Evolutionary conservation across 257 asterid species (phyloP).

Genomic region (Henckelia pumila): DNA sequence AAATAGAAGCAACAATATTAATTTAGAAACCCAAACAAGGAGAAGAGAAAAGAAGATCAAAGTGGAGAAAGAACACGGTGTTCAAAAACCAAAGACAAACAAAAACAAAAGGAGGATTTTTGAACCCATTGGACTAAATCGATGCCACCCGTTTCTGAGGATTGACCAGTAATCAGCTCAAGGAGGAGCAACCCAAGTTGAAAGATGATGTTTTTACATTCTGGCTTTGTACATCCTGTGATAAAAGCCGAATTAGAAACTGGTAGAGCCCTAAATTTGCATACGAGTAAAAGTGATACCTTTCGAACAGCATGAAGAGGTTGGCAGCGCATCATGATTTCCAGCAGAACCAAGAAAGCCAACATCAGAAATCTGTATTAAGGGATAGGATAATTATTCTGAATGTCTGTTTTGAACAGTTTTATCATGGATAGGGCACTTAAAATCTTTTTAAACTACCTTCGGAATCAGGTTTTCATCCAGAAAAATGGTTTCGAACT

Average conservation of each 20-base stretch:
- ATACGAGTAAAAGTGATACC: slow-evolving; percentile 33
- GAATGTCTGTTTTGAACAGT: background rate
- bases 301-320: slow-evolving; percentile 41
- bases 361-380: slow-evolving; percentile 64
- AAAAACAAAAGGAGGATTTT: too few species aligned
- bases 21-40: too few species aligned
- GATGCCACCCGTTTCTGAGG: slow-evolving; percentile 62
- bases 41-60: too few species aligned
- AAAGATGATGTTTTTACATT: slow-evolving; percentile 54
- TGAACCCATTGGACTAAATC: slow-evolving; percentile 76
- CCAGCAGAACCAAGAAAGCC: slow-evolving; percentile 44
- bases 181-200: slow-evolving; percentile 81
- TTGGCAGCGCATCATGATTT: slow-evolving; percentile 24
- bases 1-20: too few species aligned
- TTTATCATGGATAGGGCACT: background rate
- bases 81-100: too few species aligned
- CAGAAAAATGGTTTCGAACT: slow-evolving; percentile 77
- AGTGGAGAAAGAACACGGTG: too few species aligned
- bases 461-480: slow-evolving; percentile 80
- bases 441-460: slow-evolving; percentile 32
- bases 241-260: slow-evolving; percentile 14
- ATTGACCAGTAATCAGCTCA: slow-evolving; percentile 89
- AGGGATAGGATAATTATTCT: background rate
- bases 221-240: slow-evolving; percentile 49
- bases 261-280: background rate